These are phyloP conservation scores for Claviceps cyperi DNA, from an alignment of 2,329 filamentous ascomycete species.

Conservation along the genomic window DNA sequence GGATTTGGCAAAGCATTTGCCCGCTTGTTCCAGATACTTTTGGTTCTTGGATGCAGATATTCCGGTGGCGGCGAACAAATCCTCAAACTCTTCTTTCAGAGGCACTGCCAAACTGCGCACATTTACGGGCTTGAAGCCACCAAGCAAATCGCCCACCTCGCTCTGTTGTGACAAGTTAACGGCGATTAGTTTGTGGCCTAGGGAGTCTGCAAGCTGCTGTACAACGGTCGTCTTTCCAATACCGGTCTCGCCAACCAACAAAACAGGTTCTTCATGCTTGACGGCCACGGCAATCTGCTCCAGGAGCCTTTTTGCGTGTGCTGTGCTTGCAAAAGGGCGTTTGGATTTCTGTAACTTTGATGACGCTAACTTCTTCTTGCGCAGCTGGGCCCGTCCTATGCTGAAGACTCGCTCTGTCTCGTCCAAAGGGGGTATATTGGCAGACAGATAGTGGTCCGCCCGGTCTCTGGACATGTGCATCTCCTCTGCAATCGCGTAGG, in stretches of 20 bases:
- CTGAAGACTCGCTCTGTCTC: constrained; percentile 41
- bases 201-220: constrained; percentile 72
- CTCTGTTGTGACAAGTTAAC: constrained; percentile 98
- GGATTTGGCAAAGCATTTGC: constrained; percentile 63
- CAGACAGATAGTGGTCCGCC: constrained; percentile 60
- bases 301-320: constrained; percentile 67
- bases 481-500: constrained; percentile 64
- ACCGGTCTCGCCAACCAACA: constrained; percentile 96
- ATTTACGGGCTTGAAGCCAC: constrained; percentile 93
- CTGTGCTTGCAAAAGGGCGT: constrained; percentile 74
- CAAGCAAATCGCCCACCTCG: constrained; percentile 87
- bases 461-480: constrained; percentile 76
- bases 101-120: constrained; percentile 76
- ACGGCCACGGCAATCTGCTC: constrained; percentile 81
- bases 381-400: constrained; percentile 52
- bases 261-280: constrained; percentile 69
- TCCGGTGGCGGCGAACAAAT: constrained; percentile 68
- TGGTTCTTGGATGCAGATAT: constrained; percentile 83
- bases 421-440: constrained; percentile 57
- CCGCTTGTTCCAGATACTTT: constrained; percentile 67
- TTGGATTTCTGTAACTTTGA: constrained; percentile 36
- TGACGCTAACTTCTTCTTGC: constrained; percentile 38
- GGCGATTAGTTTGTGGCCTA: constrained; percentile 76
- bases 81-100: constrained; percentile 84
- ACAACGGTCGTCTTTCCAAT: constrained; percentile 96